These are phyloP conservation scores for Pisolithus tinctorius DNA, from an alignment of 768 basidiomycete species.

Conservation along the genomic window DNA sequence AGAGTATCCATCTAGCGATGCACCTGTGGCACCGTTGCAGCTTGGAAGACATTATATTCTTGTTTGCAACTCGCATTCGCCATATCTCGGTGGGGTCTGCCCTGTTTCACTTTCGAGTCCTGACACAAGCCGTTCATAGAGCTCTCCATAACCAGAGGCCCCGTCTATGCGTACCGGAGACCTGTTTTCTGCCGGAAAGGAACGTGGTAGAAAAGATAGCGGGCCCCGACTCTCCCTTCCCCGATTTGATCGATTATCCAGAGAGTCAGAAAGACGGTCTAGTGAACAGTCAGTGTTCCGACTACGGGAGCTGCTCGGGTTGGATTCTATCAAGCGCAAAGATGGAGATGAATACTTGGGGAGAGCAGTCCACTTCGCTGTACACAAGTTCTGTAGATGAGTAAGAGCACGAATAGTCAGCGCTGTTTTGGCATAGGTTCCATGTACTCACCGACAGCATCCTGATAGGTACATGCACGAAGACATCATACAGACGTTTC, in stretches of 20 bases:
- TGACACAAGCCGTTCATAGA: constrained; percentile 76
- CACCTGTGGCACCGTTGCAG: not conserved
- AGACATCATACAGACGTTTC: constrained; percentile 81
- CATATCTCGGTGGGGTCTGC: constrained; percentile 80
- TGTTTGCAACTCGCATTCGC: not conserved
- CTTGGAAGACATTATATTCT: not conserved
- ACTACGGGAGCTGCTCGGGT: not conserved
- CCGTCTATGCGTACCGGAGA: constrained; percentile 12
- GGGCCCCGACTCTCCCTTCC: constrained; percentile 23
- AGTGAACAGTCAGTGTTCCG: not conserved
- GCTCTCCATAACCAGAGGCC: constrained; percentile 33
- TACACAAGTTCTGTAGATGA: constrained; percentile 62
- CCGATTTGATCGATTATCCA: not conserved
- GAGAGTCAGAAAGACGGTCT: not conserved
- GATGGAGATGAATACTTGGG: not conserved
- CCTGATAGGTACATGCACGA: constrained; percentile 78
- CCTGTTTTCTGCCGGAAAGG: constrained; percentile 7
- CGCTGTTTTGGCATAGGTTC: not conserved
- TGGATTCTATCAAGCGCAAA: not conserved
- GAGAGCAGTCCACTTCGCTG: constrained; percentile 71
- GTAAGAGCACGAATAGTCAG: not conserved
- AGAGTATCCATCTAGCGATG: too few species aligned
- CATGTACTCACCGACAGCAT: constrained; percentile 67
- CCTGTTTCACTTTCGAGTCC: constrained; percentile 79
- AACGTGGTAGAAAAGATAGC: too few species aligned